Base-by-base conservation (phyloP, 768 basidiomycete species). In the Mycena leptocephala region DNA sequence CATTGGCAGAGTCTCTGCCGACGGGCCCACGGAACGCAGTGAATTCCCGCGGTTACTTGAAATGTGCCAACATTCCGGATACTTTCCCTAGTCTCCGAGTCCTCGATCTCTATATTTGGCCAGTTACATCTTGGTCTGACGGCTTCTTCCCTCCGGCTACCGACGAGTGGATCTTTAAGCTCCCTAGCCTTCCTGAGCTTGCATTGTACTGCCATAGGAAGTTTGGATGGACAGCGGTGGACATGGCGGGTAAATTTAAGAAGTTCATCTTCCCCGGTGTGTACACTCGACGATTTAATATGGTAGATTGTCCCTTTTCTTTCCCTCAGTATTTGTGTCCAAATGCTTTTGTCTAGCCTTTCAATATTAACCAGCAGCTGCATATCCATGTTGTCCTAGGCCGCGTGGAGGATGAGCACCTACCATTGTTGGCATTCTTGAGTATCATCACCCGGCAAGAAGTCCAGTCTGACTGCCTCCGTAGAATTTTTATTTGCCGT, bases 71-170 rank as follows among this genome's bases (percentile, higher is more conserved):
- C 11, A 59, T 79, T 3, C 41, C 69, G 20, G n/a, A 39, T 37
- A 28, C 51, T 1, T 80, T 78, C 53, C 79, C 65, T 1, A 55
- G 72, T 33, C n/a, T 76, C 16, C 9, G 37, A 18, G 56, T 74
- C 33, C 56, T 80, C 11, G 20, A 62, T 13, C 41, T 65, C 13
- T 80, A 78, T 53, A 24, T 48, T 11, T 3, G 35, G 1, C 70
- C 72, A 3, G 37, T 64, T n/a, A 76, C 74, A 14, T 79, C 78
- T 16, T 72, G 76, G 76, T 64, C 73, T 7, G 41, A 48, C 8
- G 46, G 51, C 11, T 53, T 48, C 26, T 18, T 16, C 14, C 24
- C 37, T 55, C 67, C 74, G 22, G 20, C 18, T 18, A 53, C 18
- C 35, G 53, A 24, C 7, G 4, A 20, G 5, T 73, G 72, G 72